A percentile compares a stretch with the other conserved stretches of the same genome.
phyloP scores from a whole-genome alignment of 306 rosid species.

The Geum urbanum region DNA sequence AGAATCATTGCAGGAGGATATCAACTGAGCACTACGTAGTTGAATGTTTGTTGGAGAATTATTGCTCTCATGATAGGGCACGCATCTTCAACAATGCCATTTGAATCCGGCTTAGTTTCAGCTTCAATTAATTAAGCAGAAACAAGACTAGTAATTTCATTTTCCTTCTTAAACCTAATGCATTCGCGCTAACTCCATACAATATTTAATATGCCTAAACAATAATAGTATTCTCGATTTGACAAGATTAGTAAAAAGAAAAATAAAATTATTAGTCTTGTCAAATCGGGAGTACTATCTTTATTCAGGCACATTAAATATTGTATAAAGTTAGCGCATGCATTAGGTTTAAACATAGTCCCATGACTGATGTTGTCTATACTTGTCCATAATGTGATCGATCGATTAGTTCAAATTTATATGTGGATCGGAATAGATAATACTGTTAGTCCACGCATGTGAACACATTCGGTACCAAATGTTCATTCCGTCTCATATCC shows the following conservation, averaged over 20 bases:
- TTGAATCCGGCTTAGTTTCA: too few relatives aligned
- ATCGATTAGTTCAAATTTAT: not conserved
- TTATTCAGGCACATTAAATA: not conserved
- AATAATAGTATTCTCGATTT: too few relatives aligned
- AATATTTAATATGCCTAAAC: not conserved
- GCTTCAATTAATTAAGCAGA: too few relatives aligned
- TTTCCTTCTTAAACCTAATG: too few relatives aligned
- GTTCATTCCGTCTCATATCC: not conserved
- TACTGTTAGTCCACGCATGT: not conserved
- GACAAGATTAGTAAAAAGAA: not conserved
- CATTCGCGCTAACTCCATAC: not conserved
- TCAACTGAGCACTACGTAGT: too few relatives aligned
- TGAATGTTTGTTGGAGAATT: too few relatives aligned
- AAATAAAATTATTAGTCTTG: not conserved
- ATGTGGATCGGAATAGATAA: not conserved
- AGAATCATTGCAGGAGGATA: too few relatives aligned
- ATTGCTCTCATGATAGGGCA: too few relatives aligned
- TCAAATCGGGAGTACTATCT: not conserved
- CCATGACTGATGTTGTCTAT: not conserved
- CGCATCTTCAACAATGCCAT: too few relatives aligned
- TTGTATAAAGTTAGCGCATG: not conserved
- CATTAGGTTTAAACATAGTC: too few relatives aligned
- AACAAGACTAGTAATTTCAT: too few relatives aligned
- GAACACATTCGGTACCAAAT: not conserved
- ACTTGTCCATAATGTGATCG: not conserved